A percentile compares a stretch with the other conserved stretches of the same genome.
Conservation (phyloP, 1,284 basidiomycete species). For the Ceratobasidium sp. region DNA sequence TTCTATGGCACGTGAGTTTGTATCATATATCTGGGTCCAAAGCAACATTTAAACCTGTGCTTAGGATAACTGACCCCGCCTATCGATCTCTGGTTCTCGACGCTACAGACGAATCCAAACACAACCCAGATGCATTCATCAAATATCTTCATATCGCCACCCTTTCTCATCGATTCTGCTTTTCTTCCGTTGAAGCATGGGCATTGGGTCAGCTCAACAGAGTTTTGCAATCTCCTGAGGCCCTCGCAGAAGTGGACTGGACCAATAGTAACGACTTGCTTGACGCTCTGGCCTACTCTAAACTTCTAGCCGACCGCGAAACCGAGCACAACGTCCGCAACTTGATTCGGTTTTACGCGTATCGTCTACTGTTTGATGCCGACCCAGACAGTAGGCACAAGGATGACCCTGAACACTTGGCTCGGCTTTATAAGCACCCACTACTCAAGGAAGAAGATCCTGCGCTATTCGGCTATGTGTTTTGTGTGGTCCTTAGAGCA, state of each 20-base stretch:
- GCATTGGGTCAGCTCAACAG: neutral
- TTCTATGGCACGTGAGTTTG: constrained; percentile 1
- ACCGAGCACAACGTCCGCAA: neutral
- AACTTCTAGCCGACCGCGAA: neutral
- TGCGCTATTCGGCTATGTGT: constrained; percentile 1
- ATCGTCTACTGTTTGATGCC: neutral
- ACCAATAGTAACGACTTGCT: neutral
- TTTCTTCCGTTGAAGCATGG: neutral
- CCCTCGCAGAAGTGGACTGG: neutral
- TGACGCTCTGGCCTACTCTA: neutral
- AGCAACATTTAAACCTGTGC: neutral
- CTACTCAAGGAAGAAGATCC: neutral
- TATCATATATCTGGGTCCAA: no score
- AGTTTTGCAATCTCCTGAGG: neutral
- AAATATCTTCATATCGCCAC: constrained; percentile 5
- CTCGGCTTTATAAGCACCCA: neutral
- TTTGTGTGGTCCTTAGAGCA: neutral
- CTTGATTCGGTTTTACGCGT: neutral
- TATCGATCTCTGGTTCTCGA: neutral
- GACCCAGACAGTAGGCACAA: no score
- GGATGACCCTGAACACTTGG: neutral
- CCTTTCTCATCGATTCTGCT: neutral
- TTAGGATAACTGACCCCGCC: neutral
- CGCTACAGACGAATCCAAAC: neutral
- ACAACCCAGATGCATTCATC: neutral